phyloP scores from a whole-genome alignment of 2,329 filamentous ascomycete species.

The Pseudocercospora macadamiae region DNA sequence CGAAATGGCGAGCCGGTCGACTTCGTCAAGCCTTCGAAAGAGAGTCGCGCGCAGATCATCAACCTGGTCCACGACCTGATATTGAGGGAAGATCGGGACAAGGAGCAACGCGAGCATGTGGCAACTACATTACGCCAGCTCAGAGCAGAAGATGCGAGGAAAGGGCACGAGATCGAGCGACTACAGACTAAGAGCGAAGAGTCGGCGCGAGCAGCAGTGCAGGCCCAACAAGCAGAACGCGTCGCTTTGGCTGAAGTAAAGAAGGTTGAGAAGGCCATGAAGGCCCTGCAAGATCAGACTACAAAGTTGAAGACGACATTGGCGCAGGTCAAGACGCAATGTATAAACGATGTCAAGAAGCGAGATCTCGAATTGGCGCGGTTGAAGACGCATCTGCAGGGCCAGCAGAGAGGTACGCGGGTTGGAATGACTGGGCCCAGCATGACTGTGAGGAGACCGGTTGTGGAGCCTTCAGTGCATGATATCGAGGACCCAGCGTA shows the following conservation, averaged over 20 bases:
- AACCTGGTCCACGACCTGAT: constrained; percentile 93
- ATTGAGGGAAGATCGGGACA: constrained; percentile 87
- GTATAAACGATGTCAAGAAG: constrained; percentile 87
- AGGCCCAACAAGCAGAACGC: constrained; percentile 72
- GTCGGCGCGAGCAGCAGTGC: constrained; percentile 71
- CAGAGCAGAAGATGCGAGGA: constrained; percentile 73
- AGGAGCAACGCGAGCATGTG: constrained; percentile 82
- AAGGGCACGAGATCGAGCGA: constrained; percentile 46
- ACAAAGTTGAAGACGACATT: constrained; percentile 76
- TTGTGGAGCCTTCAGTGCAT: constrained; percentile 49
- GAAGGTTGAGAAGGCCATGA: constrained; percentile 74
- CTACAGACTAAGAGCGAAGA: constrained; percentile 43
- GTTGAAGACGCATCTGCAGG: constrained; percentile 82
- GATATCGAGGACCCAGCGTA: constrained; percentile 62
- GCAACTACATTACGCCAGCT: constrained; percentile 76
- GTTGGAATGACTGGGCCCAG: constrained; percentile 50
- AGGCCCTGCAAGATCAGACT: constrained; percentile 80
- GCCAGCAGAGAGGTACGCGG: constrained; percentile 57
- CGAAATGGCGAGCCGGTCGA: constrained; percentile 73
- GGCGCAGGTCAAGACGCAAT: constrained; percentile 81
- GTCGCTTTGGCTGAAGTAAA: constrained; percentile 80
- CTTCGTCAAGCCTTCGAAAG: constrained; percentile 70
- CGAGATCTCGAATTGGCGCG: constrained; percentile 86
- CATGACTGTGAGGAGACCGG: constrained; percentile 52
- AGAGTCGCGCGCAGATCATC: constrained; percentile 83